These are phyloP conservation scores for Aureobasidium melanogenum DNA, from an alignment of 2,329 filamentous ascomycete genomes.

Conservation along the genomic window DNA sequence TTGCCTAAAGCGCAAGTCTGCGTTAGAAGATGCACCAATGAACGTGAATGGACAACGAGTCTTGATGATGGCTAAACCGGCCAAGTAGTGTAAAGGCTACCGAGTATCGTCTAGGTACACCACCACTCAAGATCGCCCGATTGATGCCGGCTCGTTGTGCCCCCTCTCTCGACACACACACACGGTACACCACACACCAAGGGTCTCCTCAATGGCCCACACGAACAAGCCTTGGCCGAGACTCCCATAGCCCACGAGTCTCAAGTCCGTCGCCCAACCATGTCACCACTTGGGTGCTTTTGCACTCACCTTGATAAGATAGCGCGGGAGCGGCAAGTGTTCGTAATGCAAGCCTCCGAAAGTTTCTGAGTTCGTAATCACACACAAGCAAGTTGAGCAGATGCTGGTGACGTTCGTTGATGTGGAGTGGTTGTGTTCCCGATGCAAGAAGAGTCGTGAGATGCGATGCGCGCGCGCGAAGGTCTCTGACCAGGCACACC, in stretches of 20 bases:
- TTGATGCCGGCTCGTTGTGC: constrained; percentile 5
- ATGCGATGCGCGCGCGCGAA: constrained; percentile 10
- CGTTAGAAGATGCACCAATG: constrained; percentile 13
- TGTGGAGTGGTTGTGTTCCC: constrained; percentile 10
- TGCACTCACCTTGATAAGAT: constrained; percentile 12
- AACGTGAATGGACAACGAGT: constrained; percentile 1
- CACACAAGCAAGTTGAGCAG: not conserved
- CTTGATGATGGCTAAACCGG: constrained; percentile 12
- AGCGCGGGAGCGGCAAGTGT: not conserved
- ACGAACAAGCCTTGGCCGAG: constrained; percentile 1
- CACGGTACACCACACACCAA: not conserved
- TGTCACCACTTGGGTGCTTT: constrained; percentile 9
- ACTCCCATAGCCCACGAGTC: constrained; percentile 1
- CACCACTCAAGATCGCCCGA: constrained; percentile 5
- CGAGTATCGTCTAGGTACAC: constrained; percentile 6
- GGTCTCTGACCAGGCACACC: not conserved
- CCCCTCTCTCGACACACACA: constrained; percentile 7
- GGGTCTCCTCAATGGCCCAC: constrained; percentile 1
- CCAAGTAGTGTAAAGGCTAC: constrained; percentile 11
- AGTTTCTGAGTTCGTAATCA: not conserved
- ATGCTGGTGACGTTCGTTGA: constrained; percentile 2
- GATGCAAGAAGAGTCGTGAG: not conserved
- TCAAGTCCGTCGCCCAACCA: constrained; percentile 4
- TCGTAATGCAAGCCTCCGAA: constrained; percentile 1
- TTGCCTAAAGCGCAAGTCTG: constrained; percentile 11